Percentiles rank a stretch among this genome's conserved stretches.
These are phyloP conservation scores for Cladosporium sp. DNA, from an alignment of 2,329 filamentous ascomycete species.

Conservation along the genomic window DNA sequence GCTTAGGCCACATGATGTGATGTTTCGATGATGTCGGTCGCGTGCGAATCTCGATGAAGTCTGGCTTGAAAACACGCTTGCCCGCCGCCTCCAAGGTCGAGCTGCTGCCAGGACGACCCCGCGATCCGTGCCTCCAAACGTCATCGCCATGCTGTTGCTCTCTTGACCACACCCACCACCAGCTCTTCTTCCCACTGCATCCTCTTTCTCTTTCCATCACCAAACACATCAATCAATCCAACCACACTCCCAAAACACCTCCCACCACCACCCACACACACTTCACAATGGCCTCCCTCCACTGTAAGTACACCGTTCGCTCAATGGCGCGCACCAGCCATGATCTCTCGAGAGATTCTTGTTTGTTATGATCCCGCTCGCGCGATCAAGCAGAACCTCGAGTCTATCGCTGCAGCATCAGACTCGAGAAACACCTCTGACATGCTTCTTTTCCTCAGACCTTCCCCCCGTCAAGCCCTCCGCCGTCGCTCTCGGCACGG, in stretches of 20 bases:
- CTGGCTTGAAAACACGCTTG: constrained; percentile 7
- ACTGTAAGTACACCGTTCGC: constrained; percentile 46
- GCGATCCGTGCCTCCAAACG: background rate
- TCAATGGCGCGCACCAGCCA: background rate
- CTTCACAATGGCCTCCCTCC: constrained; percentile 52
- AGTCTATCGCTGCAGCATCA: constrained; percentile 3
- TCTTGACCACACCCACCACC: background rate
- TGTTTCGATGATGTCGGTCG: constrained; percentile 6
- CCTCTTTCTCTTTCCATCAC: constrained; percentile 10
- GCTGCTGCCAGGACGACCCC: background rate
- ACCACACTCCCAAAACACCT: background rate
- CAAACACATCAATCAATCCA: background rate
- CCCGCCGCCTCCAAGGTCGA: constrained; percentile 4
- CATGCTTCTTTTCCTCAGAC: constrained; percentile 42
- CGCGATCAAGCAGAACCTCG: background rate
- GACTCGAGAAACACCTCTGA: background rate
- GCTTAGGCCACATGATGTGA: constrained; percentile 10
- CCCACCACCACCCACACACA: background rate
- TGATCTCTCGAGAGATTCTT: background rate
- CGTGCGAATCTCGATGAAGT: constrained; percentile 6
- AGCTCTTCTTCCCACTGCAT: constrained; percentile 3
- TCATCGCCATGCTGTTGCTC: background rate
- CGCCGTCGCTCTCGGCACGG: constrained; percentile 89
- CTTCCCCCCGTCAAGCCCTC: constrained; percentile 90
- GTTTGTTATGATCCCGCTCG: constrained; percentile 9